Percentiles rank a stretch among this genome's conserved stretches.
These are phyloP conservation scores for Diaporthe citri DNA, from an alignment of 2,329 filamentous ascomycete species.

Conservation along the genomic window DNA sequence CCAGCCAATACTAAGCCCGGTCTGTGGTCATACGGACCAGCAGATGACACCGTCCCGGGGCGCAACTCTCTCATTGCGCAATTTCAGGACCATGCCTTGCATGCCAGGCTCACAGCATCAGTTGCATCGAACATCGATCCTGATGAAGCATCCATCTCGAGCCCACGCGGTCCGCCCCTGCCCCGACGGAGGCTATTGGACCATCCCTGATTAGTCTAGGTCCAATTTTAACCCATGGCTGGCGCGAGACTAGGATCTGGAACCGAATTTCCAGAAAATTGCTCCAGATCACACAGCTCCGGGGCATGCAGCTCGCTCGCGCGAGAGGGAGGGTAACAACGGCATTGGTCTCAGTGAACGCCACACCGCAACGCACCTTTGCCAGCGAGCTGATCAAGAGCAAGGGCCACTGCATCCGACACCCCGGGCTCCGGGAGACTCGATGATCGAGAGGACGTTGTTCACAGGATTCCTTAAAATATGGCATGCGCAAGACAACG, in stretches of 20 bases:
- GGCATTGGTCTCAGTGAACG: constrained; percentile 31
- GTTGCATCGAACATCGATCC: constrained; percentile 29
- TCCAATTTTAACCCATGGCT: constrained; percentile 36
- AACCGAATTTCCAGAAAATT: constrained; percentile 36
- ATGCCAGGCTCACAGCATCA: constrained; percentile 27
- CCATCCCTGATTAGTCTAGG: constrained; percentile 35
- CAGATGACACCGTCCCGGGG: constrained; percentile 34
- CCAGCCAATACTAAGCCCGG: constrained; percentile 39
- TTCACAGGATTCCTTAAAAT: background rate
- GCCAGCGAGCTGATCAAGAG: constrained; percentile 14
- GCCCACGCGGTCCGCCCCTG: constrained; percentile 23
- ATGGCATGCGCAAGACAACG: constrained; percentile 16
- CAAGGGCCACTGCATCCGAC: constrained; percentile 10
- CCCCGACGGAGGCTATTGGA: constrained; percentile 31
- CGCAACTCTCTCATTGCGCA: constrained; percentile 26
- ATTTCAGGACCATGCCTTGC: constrained; percentile 33
- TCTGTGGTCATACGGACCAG: constrained; percentile 37
- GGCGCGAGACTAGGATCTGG: constrained; percentile 38
- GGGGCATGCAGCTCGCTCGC: constrained; percentile 19
- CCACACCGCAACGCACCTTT: constrained; percentile 32
- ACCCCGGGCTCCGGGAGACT: constrained; percentile 7
- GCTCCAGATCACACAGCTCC: constrained; percentile 33
- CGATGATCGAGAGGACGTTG: background rate
- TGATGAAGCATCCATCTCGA: constrained; percentile 27
- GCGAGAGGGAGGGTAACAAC: constrained; percentile 24